phyloP scores from a whole-genome alignment of 2,329 filamentous ascomycete species.

The Cladosporium colombiae region DNA sequence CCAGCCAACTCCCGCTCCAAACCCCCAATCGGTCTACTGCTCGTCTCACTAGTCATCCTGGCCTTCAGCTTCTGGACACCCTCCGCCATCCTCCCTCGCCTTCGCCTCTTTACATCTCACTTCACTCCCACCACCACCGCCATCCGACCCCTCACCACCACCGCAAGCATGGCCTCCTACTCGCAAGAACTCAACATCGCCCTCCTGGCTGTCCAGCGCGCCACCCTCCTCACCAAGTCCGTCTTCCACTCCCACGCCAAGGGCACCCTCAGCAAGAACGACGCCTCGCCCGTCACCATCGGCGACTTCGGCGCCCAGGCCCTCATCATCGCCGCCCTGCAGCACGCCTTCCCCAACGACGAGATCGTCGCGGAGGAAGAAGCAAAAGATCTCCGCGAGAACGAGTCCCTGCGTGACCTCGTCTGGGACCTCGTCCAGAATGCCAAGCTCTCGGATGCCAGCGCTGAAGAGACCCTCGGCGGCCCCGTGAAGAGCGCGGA shows the following conservation, averaged over 20 bases:
- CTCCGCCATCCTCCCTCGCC: slow-evolving; percentile 42
- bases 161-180: slow-evolving; percentile 54
- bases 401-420: slow-evolving; percentile 67
- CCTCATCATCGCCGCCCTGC: slow-evolving; percentile 87
- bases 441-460: slow-evolving; percentile 66
- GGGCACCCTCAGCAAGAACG: slow-evolving; percentile 89
- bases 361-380: slow-evolving; percentile 96
- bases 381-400: slow-evolving; percentile 72
- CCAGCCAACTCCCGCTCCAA: slow-evolving; percentile 1
- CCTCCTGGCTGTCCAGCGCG: slow-evolving; percentile 85
- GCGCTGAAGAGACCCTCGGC: slow-evolving; percentile 68
- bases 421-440: slow-evolving; percentile 83
- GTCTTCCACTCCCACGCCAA: slow-evolving; percentile 89
- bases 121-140: slow-evolving; percentile 17
- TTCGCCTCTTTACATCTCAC: slow-evolving; percentile 42
- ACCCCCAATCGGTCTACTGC: slow-evolving; percentile 5
- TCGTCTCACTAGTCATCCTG: slow-evolving; percentile 40
- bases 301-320: slow-evolving; percentile 98
- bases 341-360: slow-evolving; percentile 85
- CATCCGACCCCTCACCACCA: slow-evolving; percentile 19
- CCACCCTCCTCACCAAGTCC: slow-evolving; percentile 71
- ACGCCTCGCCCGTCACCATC: slow-evolving; percentile 95
- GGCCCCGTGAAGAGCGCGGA: slow-evolving; percentile 67
- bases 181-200: slow-evolving; percentile 78
- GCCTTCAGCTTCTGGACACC: slow-evolving; percentile 43